Percentiles rank a stretch among this genome's conserved stretches.
Conservation (phyloP, 176 grass and related monocot genomes). For the Oryza rufipogon region DNA sequence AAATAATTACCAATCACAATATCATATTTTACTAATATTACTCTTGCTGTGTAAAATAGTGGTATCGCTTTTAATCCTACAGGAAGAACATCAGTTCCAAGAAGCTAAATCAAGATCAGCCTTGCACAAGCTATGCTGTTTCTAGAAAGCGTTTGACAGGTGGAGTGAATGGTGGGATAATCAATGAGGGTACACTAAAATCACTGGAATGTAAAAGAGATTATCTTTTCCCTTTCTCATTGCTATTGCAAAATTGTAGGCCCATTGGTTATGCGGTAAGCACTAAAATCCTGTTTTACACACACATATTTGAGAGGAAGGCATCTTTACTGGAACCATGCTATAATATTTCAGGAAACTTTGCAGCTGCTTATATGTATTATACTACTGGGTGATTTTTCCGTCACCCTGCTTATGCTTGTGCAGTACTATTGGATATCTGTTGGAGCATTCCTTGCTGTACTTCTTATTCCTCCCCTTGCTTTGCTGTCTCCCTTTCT, state of each 20-base stretch:
- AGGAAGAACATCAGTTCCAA: slow-evolving; percentile 66
- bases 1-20: slow-evolving; percentile 15
- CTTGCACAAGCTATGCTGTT: slow-evolving; percentile 59
- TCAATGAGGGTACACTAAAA: slow-evolving; percentile 80
- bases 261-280: slow-evolving; percentile 80
- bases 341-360: slow-evolving; percentile 82
- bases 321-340: slow-evolving; percentile 21
- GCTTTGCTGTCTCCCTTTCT: slow-evolving; percentile 94
- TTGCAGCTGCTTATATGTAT: slow-evolving; percentile 84
- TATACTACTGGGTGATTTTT: slow-evolving; percentile 89
- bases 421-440: slow-evolving; percentile 98
- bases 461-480: slow-evolving; percentile 85
- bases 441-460: slow-evolving; percentile 78
- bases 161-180: slow-evolving; percentile 89
- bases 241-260: slow-evolving; percentile 84
- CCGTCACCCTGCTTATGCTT: slow-evolving; percentile 83
- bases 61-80: slow-evolving; percentile 29
- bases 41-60: slow-evolving; percentile 28
- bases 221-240: slow-evolving; percentile 77
- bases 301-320: background rate
- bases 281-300: slow-evolving; percentile 20
- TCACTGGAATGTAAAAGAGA: slow-evolving; percentile 78
- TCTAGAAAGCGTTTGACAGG: slow-evolving; percentile 82
- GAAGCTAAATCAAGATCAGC: slow-evolving; percentile 55
- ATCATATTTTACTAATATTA: background rate